Conservation (phyloP, 2,329 filamentous ascomycete genomes). For the Fusarium nygamai region DNA sequence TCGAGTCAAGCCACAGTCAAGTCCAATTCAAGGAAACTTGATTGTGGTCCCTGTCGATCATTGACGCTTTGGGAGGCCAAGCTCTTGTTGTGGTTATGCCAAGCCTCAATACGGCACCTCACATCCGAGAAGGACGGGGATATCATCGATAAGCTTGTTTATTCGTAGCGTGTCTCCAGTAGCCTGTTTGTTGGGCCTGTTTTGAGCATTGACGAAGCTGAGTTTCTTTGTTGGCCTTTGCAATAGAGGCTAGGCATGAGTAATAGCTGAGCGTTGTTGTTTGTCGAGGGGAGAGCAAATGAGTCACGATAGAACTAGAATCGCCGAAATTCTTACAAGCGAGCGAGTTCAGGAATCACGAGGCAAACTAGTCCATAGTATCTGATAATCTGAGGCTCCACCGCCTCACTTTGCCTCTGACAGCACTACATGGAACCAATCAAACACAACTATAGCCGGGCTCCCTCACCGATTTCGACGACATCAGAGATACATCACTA, state of each 20-base stretch:
- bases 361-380: neutral
- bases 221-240: slow-evolving; percentile 1
- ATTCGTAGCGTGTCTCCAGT: slow-evolving; percentile 16
- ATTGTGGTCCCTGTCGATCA: slow-evolving; percentile 23
- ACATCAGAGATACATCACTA: neutral
- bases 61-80: neutral
- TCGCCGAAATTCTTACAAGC: slow-evolving; percentile 5
- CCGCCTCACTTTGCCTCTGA: slow-evolving; percentile 38
- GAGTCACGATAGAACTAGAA: slow-evolving; percentile 18
- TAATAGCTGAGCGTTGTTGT: neutral
- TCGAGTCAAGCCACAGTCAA: slow-evolving; percentile 14
- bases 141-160: slow-evolving; percentile 31
- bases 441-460: slow-evolving; percentile 1
- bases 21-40: slow-evolving; percentile 9
- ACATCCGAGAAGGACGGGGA: slow-evolving; percentile 25
- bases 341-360: slow-evolving; percentile 7
- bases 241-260: neutral
- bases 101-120: slow-evolving; percentile 25
- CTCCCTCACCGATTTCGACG: slow-evolving; percentile 8
- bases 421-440: slow-evolving; percentile 13
- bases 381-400: slow-evolving; percentile 6
- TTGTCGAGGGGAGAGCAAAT: neutral
- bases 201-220: neutral
- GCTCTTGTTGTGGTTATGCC: slow-evolving; percentile 2
- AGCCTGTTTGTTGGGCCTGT: slow-evolving; percentile 31